Evolutionary conservation across 805 yeast genomes (phyloP).

Genomic region (Metschnikowia bowlesiae): DNA sequence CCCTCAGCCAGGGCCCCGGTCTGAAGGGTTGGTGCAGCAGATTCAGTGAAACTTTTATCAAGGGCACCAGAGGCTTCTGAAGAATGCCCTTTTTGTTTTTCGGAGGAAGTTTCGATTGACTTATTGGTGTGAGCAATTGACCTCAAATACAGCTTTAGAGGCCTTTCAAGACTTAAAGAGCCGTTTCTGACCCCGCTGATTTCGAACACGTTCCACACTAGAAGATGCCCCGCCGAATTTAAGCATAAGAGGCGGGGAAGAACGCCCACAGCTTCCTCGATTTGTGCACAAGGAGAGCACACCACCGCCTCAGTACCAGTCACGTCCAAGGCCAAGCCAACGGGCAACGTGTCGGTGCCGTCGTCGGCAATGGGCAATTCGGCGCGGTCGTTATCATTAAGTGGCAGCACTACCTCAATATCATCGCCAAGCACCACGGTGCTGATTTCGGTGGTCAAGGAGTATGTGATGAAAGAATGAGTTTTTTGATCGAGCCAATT

Average conservation of each 20-base stretch:
- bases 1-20: not conserved
- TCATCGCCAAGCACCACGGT: constrained; percentile 24
- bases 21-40: not conserved
- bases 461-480: constrained; percentile 48
- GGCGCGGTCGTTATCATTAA: constrained; percentile 71
- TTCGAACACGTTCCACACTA: constrained; percentile 64
- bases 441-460: constrained; percentile 61
- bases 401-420: constrained; percentile 34
- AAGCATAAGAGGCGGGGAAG: constrained; percentile 64
- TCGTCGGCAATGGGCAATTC: constrained; percentile 66
- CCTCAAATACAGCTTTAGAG: not conserved
- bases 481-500: constrained; percentile 35
- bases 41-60: not conserved
- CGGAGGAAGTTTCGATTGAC: not conserved
- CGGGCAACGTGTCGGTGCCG: constrained; percentile 64
- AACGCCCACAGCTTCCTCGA: constrained; percentile 51
- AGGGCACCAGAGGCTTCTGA: not conserved
- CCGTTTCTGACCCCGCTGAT: constrained; percentile 43
- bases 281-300: constrained; percentile 50
- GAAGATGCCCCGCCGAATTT: constrained; percentile 57
- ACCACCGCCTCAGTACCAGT: constrained; percentile 38
- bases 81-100: not conserved
- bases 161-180: constrained; percentile 8
- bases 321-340: constrained; percentile 66
- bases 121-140: too few species aligned